Evolutionary conservation across 768 basidiomycete species (phyloP).

Genomic region (Polyporus arcularius): DNA sequence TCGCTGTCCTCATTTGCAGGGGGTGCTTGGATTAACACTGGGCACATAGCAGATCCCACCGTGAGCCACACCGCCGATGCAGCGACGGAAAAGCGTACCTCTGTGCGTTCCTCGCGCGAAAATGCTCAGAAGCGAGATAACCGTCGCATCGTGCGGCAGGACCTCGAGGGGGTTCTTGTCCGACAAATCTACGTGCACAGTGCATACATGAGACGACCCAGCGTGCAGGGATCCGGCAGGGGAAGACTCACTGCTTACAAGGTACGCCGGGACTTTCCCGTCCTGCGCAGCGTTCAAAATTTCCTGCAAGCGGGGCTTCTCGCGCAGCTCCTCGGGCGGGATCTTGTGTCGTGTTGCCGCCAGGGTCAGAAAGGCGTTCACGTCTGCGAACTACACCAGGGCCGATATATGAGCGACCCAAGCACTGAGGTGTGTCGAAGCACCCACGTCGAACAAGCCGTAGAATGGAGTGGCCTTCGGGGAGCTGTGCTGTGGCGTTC

Average conservation of each 20-base stretch:
- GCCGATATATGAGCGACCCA: not conserved
- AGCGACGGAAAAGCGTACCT: constrained; percentile 42
- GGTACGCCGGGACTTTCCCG: constrained; percentile 70
- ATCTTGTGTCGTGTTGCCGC: constrained; percentile 79
- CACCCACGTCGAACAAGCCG: constrained; percentile 76
- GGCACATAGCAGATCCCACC: too few species aligned
- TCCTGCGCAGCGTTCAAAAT: constrained; percentile 76
- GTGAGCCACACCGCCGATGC: too few species aligned
- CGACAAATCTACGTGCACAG: constrained; percentile 62
- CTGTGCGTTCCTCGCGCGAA: constrained; percentile 76
- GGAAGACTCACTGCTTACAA: constrained; percentile 70
- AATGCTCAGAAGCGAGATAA: constrained; percentile 60
- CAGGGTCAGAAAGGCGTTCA: constrained; percentile 84
- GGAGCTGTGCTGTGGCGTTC: constrained; percentile 31
- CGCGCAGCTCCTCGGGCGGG: constrained; percentile 57
- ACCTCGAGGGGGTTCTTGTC: constrained; percentile 80
- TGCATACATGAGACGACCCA: not conserved
- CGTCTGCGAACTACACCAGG: constrained; percentile 69
- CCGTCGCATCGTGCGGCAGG: constrained; percentile 61
- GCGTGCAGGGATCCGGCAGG: not conserved
- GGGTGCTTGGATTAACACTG: constrained; percentile 59
- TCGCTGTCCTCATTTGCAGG: constrained; percentile 8
- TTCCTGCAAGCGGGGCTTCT: constrained; percentile 59
- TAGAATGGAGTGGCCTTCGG: constrained; percentile 33
- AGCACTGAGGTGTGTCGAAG: not conserved